phyloP scores from a whole-genome alignment of 2,329 filamentous ascomycete genomes.

The Xylaria sp. region DNA sequence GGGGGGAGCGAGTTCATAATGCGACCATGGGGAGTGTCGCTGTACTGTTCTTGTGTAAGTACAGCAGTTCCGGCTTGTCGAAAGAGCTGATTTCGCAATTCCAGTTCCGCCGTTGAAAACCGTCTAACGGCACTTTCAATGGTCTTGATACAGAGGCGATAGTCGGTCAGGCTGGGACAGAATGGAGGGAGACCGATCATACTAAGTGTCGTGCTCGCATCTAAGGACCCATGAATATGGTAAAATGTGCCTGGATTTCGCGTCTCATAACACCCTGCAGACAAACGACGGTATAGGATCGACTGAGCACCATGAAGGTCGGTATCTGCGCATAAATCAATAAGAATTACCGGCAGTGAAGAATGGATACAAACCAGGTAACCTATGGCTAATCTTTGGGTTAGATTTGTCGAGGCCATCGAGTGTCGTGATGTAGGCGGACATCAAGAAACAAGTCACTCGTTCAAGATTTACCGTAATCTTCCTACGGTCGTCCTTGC shows the following conservation, averaged over 20 bases:
- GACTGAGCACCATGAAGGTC: slow-evolving; percentile 78
- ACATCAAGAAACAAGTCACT: slow-evolving; percentile 67
- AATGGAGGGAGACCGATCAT: slow-evolving; percentile 76
- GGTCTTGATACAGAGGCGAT: slow-evolving; percentile 66
- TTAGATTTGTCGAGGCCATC: slow-evolving; percentile 62
- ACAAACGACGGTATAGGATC: slow-evolving; percentile 75
- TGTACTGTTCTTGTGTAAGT: slow-evolving; percentile 69
- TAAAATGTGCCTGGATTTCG: slow-evolving; percentile 75
- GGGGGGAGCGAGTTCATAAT: slow-evolving; percentile 56
- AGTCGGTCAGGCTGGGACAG: slow-evolving; percentile 69
- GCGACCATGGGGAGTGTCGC: slow-evolving; percentile 64
- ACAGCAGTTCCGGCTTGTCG: slow-evolving; percentile 70
- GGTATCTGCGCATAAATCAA: slow-evolving; percentile 65
- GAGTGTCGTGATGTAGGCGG: slow-evolving; percentile 67
- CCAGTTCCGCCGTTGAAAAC: slow-evolving; percentile 66
- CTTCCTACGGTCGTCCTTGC: slow-evolving; percentile 55
- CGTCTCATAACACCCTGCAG: slow-evolving; percentile 77
- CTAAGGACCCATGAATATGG: slow-evolving; percentile 79
- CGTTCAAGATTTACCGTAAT: slow-evolving; percentile 65
- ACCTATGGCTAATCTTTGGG: slow-evolving; percentile 58
- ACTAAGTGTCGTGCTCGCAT: slow-evolving; percentile 74
- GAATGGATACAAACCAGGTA: slow-evolving; percentile 43
- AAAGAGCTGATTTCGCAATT: slow-evolving; percentile 65
- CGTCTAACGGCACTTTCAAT: slow-evolving; percentile 70
- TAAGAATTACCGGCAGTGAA: slow-evolving; percentile 51